Evolutionary conservation across 257 asterid species (phyloP), one percentile per base, ranked within the genome.

Genomic region (Gardenia jasminoides): DNA sequence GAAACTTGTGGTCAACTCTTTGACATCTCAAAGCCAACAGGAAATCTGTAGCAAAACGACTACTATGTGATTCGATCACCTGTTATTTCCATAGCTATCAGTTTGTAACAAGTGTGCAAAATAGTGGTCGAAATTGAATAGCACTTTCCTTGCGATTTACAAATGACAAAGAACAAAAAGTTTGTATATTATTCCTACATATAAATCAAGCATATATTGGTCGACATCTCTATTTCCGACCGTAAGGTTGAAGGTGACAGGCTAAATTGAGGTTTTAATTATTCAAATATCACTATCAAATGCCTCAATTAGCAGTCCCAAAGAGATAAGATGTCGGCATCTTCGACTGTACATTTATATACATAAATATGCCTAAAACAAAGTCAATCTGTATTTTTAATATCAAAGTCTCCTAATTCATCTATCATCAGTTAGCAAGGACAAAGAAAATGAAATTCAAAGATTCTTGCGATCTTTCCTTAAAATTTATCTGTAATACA

Each of bases 331-430:
- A 31, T 30, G 24, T 33, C 0, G 10, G 10, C 39, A 41, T 43
- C 7, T 44, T 22, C 19, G 30, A 1, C 16, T 44, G 39, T 43
- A 43, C 75, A n/a, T 70, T 44, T 24, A n/a, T 24, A 11, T 4
- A n/a, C 10, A 39, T 70, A 24, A 44, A 70, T 70, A 70, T 44
- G 43, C 43, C 61, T 61, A 31, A 67, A 64, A 17, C 61, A 62
- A 62, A 62, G 79, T 62, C 79, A 76, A 76, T 44, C 62, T 13
- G 28, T 26, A 62, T 17, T 62, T 64, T 28, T 61, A 41, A 76
- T 39, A 36, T n/a, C 3, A n/a, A 39, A 11, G 58, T 58, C 69
- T 36, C 46, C 15, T 43, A 43, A 43, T 61, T 76, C 46, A 58
- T 75, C 56, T 39, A 36, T 46, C 36, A 13, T 8, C 24, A n/a